Evolutionary conservation across 106 monocot genomes (phyloP).

Genomic region (Cymbidium sinense): DNA sequence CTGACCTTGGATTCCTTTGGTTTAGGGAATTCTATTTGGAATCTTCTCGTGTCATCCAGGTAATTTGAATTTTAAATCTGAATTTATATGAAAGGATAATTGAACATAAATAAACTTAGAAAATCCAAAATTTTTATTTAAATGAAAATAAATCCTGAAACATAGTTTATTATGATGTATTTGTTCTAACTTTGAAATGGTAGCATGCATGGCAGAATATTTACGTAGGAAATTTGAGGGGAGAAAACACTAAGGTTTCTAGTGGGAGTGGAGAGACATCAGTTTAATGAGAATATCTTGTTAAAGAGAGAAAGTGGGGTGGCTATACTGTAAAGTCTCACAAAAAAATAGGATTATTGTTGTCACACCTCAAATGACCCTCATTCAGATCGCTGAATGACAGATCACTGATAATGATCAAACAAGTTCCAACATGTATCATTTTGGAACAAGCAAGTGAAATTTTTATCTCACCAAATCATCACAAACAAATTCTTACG

Average conservation of each 20-base stretch:
- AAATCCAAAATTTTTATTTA: neutral
- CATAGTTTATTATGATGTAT: neutral
- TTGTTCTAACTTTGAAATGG: neutral
- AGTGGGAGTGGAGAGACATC: neutral
- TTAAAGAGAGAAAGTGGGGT: neutral
- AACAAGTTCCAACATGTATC: too few relatives aligned
- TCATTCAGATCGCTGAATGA: too few relatives aligned
- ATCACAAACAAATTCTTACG: too few relatives aligned
- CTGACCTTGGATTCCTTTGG: constrained; percentile 98
- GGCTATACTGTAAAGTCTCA: neutral
- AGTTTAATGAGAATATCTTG: neutral
- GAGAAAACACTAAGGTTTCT: neutral
- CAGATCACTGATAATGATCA: too few relatives aligned
- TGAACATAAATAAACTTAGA: neutral
- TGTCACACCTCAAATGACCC: too few relatives aligned
- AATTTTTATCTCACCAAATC: too few relatives aligned
- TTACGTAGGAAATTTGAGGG: too few relatives aligned
- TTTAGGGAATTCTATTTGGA: constrained; percentile 98
- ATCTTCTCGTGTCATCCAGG: constrained; percentile 99
- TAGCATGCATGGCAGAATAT: neutral
- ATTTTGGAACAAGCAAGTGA: too few relatives aligned
- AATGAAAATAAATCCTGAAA: neutral
- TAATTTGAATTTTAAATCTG: constrained; percentile 9
- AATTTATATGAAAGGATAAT: neutral
- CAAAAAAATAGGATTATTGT: too few relatives aligned